A percentile compares a stretch with the other conserved stretches of the same genome.
Evolutionary conservation across 176 grass and related monocot genomes (phyloP).

Genomic region (Leersia perrieri): DNA sequence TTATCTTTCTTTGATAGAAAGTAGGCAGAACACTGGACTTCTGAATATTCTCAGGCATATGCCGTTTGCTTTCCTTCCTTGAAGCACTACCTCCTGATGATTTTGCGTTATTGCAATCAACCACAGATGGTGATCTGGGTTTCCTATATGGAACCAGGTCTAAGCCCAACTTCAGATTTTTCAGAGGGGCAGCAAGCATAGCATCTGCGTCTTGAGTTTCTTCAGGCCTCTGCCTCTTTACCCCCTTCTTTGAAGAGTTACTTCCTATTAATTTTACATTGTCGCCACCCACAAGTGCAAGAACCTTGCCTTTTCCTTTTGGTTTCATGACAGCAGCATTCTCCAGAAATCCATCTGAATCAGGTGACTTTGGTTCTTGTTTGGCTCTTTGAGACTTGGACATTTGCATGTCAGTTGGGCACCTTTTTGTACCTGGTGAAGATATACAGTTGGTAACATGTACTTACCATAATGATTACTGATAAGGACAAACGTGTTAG

Average conservation of each 20-base stretch:
- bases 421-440: constrained; percentile 29
- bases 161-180: constrained; percentile 8
- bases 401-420: constrained; percentile 17
- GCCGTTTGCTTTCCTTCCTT: constrained; percentile 15
- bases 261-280: constrained; percentile 4
- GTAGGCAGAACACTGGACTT: background rate
- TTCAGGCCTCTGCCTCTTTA: constrained; percentile 24
- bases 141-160: background rate
- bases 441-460: constrained; percentile 21
- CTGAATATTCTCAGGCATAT: background rate
- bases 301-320: constrained; percentile 27
- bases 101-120: background rate
- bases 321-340: background rate
- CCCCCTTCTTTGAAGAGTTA: constrained; percentile 6
- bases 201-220: background rate
- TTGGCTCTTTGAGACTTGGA: constrained; percentile 22
- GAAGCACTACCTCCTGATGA: constrained; percentile 18
- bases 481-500: background rate
- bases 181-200: background rate
- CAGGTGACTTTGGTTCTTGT: constrained; percentile 25
- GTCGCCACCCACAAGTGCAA: background rate
- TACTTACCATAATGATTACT: constrained; percentile 1
- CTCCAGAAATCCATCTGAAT: constrained; percentile 31
- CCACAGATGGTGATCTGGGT: background rate
- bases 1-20: constrained; percentile 1